These are phyloP conservation scores for Peziza echinospora DNA, from an alignment of 495 filamentous ascomycete genomes.

Conservation along the genomic window DNA sequence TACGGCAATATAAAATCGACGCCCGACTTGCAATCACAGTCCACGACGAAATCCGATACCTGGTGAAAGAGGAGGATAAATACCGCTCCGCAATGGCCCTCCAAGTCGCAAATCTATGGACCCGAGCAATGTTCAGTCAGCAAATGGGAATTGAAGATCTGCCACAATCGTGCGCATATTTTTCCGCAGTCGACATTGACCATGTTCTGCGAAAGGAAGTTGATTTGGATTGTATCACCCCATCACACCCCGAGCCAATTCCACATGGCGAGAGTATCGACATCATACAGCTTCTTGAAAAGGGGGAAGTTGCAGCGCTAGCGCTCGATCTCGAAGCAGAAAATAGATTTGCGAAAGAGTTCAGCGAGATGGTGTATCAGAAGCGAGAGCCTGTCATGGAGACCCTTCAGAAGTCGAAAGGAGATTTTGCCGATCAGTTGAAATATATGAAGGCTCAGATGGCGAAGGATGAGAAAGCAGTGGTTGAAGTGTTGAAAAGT, in stretches of 20 bases:
- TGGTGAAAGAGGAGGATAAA: slow-evolving; percentile 66
- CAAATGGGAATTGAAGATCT: slow-evolving; percentile 92
- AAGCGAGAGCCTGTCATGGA: slow-evolving; percentile 64
- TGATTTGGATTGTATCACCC: slow-evolving; percentile 89
- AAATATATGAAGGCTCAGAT: slow-evolving; percentile 70
- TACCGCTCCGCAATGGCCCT: slow-evolving; percentile 79
- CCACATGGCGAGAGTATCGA: slow-evolving; percentile 69
- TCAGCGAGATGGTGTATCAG: slow-evolving; percentile 40
- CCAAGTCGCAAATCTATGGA: slow-evolving; percentile 91
- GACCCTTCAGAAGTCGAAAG: slow-evolving; percentile 25
- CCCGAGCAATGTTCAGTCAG: slow-evolving; percentile 85
- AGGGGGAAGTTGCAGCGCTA: slow-evolving; percentile 39
- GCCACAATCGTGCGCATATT: slow-evolving; percentile 82
- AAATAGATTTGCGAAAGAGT: slow-evolving; percentile 27
- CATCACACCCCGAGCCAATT: slow-evolving; percentile 58
- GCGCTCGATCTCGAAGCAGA: slow-evolving; percentile 2
- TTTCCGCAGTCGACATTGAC: slow-evolving; percentile 88
- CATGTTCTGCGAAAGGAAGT: slow-evolving; percentile 88
- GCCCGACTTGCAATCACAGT: slow-evolving; percentile 83
- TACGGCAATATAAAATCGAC: slow-evolving; percentile 59
- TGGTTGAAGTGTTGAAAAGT: not conserved
- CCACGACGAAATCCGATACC: slow-evolving; percentile 91
- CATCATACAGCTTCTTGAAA: slow-evolving; percentile 50
- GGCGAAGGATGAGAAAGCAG: slow-evolving; percentile 27
- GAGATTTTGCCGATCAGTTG: slow-evolving; percentile 25